Evolutionary conservation across 1,284 basidiomycete genomes (phyloP).

Genomic region (Ceratobasidium theobromae): DNA sequence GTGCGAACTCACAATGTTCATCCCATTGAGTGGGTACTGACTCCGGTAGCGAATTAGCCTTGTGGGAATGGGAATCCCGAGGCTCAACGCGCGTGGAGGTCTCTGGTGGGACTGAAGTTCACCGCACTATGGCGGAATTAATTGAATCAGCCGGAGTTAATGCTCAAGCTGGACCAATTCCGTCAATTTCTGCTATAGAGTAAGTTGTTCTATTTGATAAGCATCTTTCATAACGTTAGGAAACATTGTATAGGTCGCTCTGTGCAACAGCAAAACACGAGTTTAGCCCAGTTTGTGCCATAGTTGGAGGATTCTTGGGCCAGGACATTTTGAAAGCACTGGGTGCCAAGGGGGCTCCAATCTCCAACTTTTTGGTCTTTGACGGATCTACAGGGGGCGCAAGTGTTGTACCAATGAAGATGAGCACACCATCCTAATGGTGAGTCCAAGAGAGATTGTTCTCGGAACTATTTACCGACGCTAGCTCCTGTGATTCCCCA

Average conservation of each 20-base stretch:
- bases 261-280: conserved; percentile 65
- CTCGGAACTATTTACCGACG: not conserved
- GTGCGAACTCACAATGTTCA: conserved; percentile 49
- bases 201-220: conserved; percentile 44
- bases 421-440: conserved; percentile 9
- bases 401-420: conserved; percentile 49
- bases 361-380: conserved; percentile 90
- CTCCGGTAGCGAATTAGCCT: conserved; percentile 50
- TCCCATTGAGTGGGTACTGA: not conserved
- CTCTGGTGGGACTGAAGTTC: conserved; percentile 40
- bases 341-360: conserved; percentile 85
- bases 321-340: conserved; percentile 94
- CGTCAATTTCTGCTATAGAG: conserved; percentile 61
- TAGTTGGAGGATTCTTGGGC: conserved; percentile 90
- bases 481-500: not conserved
- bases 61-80: conserved; percentile 78
- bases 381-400: conserved; percentile 79
- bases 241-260: conserved; percentile 9
- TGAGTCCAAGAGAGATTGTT: not conserved
- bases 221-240: conserved; percentile 15
- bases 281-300: conserved; percentile 86
- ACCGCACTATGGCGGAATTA: conserved; percentile 58
- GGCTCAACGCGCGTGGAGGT: conserved; percentile 50
- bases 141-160: conserved; percentile 67
- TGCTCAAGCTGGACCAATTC: conserved; percentile 58